Conservation (phyloP, 1,284 basidiomycete species). For the Hemileccinum hortonii region DNA sequence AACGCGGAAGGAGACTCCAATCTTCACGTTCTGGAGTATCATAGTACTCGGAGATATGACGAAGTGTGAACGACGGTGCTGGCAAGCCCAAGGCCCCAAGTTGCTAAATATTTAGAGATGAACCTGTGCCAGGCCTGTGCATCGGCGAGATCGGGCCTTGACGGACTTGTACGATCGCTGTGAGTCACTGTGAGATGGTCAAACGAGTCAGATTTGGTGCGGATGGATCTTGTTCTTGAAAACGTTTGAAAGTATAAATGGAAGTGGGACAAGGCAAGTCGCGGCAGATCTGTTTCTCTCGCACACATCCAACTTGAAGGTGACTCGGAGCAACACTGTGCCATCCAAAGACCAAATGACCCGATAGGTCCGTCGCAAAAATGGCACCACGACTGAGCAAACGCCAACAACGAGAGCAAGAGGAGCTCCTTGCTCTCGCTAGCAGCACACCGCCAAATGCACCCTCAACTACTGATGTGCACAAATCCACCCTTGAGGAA, state of each 20-base stretch:
- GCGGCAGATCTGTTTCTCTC: no score
- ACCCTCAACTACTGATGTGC: slow-evolving; percentile 22
- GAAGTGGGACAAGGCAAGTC: no score
- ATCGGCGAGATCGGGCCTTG: neutral
- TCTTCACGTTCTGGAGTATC: slow-evolving; percentile 3
- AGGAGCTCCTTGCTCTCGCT: slow-evolving; percentile 66
- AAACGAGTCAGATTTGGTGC: no score
- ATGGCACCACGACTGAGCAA: slow-evolving; percentile 81
- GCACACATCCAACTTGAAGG: no score
- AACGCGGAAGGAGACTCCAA: neutral
- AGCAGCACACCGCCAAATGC: slow-evolving; percentile 15
- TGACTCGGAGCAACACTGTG: no score
- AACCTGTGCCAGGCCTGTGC: neutral
- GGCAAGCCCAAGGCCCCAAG: neutral
- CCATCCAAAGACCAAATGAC: slow-evolving; percentile 11
- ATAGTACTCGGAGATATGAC: neutral
- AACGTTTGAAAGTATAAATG: no score
- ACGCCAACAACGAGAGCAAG: slow-evolving; percentile 80
- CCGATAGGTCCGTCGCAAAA: neutral
- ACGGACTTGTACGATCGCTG: no score
- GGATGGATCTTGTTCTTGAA: no score
- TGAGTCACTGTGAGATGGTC: no score
- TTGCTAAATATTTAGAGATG: neutral
- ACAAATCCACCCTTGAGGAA: slow-evolving; percentile 28
- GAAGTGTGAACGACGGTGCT: neutral